Evolutionary conservation across 495 filamentous ascomycete genomes (phyloP), one percentile per base, ranked within the genome.

Genomic region (Clohesyomyces aquaticus): DNA sequence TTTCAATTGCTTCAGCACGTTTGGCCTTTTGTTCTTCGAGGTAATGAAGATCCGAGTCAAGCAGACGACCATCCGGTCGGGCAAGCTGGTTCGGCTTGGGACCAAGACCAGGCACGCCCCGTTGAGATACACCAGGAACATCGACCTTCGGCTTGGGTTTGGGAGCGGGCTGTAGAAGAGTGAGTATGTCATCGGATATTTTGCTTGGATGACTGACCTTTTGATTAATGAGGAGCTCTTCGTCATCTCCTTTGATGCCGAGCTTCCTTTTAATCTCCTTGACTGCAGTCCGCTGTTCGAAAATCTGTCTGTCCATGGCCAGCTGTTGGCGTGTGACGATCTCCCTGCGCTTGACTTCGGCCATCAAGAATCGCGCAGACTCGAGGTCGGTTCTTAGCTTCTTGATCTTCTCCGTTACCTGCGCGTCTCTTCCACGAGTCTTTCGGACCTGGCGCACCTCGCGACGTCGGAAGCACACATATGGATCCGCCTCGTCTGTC

Each of bases 391-490:
- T 92, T 63, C 94, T 85, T 66, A 98, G 79, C 69, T 88, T 88
- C 78, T 92, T 92, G 65, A 98, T 82, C 75, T 96, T 98, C 70
- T 98, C 94, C 54, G 88, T 89, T 67, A 91, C 93, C 72, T 96
- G 93, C 18, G 90, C 89, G 80, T 98, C 95, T 70, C 94, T 83
- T 48, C 91, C 89, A 71, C 94, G 87, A 29, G 94, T 98, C 78
- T 97, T 98, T 67, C 94, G 88, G 50, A 91, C 91, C 74, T 94
- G 91, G 42, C 94, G 90, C 32, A 96, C 90, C 75, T 98, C 94
- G 46, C 95, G 90, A 56, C 95, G 89, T 63, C 94, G 87, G 83
- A 98, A 98, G 78, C 94, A 98, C 73, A 98, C 93, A 74, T 95
- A 98, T 55, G 94, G 95, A 77, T 98, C 94, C 66, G 88, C 83